phyloP scores from a whole-genome alignment of 352 stramenopile species.

The Globisporangium camurandrum region DNA sequence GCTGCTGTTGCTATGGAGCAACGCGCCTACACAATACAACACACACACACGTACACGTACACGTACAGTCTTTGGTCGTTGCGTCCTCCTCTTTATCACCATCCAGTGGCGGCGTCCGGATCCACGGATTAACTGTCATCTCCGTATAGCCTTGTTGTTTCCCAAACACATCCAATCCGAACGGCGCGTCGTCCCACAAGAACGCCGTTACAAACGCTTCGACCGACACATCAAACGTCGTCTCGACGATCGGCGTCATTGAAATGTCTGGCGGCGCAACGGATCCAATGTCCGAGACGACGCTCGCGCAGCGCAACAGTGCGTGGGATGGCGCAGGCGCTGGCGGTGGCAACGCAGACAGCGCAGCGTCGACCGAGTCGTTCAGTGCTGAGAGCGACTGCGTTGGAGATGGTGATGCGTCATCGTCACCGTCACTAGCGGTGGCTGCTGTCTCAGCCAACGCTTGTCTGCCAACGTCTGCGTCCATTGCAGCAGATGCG shows the following conservation, averaged over 20 bases:
- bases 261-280: slow-evolving; percentile 62
- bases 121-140: slow-evolving; percentile 69
- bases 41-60: too few relatives aligned
- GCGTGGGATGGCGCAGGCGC: background rate
- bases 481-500: too few relatives aligned
- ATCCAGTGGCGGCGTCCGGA: slow-evolving; percentile 25
- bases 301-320: slow-evolving; percentile 12
- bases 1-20: background rate
- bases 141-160: slow-evolving; percentile 55
- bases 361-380: background rate
- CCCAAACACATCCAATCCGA: slow-evolving; percentile 63
- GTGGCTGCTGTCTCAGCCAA: background rate
- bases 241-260: slow-evolving; percentile 62
- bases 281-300: slow-evolving; percentile 56
- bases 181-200: slow-evolving; percentile 53
- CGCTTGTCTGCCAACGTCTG: background rate
- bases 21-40: background rate
- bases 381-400: background rate
- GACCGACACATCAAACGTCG: slow-evolving; percentile 49
- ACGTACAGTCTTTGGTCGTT: too few relatives aligned
- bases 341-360: background rate
- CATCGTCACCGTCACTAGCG: background rate
- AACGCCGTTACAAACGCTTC: slow-evolving; percentile 70
- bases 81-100: too few relatives aligned
- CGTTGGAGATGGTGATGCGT: background rate